Percentiles rank a stretch among this genome's conserved stretches.
Conservation (phyloP, 768 basidiomycete species). For the Amanita exitialis region DNA sequence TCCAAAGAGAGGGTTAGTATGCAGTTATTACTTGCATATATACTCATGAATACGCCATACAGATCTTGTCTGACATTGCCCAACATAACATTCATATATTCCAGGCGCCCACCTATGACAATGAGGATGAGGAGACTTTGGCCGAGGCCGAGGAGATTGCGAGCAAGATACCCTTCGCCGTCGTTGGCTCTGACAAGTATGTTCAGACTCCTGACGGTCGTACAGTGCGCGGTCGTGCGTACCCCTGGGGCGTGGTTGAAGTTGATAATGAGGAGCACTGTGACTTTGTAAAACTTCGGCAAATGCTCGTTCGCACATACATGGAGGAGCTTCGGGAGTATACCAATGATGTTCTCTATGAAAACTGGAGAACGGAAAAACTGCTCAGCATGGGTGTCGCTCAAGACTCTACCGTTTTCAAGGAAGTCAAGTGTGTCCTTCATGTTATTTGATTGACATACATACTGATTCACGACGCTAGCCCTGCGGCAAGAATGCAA, state of each 20-base stretch:
- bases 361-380: conserved; percentile 98
- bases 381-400: conserved; percentile 95
- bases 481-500: conserved; percentile 91
- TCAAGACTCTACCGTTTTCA: conserved; percentile 97
- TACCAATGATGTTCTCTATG: conserved; percentile 92
- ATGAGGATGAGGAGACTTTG: conserved; percentile 97
- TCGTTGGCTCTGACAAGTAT: conserved; percentile 86
- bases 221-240: conserved; percentile 86
- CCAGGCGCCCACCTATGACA: conserved; percentile 95
- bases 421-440: conserved; percentile 88
- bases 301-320: conserved; percentile 98
- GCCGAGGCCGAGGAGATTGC: conserved; percentile 97
- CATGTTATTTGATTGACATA: background rate
- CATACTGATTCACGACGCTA: conserved; percentile 21
- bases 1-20: conserved; percentile 84
- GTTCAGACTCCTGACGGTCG: conserved; percentile 83
- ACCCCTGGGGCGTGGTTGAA: conserved; percentile 99
- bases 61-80: conserved; percentile 90
- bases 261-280: conserved; percentile 99
- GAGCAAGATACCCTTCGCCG: conserved; percentile 97
- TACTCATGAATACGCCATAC: conserved; percentile 2
- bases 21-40: conserved; percentile 1
- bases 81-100: conserved; percentile 97
- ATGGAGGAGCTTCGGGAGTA: conserved; percentile 99
- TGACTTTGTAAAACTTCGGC: conserved; percentile 98